A percentile compares a stretch with the other conserved stretches of the same genome.
Evolutionary conservation across 2,329 filamentous ascomycete species (phyloP).

Genomic region (Chrysoporthe cubensis): DNA sequence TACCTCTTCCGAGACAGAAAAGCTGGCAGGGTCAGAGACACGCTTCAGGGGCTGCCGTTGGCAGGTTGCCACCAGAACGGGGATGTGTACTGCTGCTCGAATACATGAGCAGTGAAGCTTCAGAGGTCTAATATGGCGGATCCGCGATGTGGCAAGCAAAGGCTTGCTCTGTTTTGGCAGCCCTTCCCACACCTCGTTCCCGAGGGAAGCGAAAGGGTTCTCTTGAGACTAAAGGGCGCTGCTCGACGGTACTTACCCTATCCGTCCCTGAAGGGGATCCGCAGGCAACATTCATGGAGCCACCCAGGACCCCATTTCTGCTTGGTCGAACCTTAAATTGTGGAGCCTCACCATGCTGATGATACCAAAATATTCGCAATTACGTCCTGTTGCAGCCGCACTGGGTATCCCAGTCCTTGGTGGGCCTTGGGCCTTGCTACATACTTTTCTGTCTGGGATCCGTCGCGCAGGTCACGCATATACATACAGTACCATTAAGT

Average conservation of each 20-base stretch:
- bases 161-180: slow-evolving; percentile 16
- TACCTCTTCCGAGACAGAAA: slow-evolving; percentile 19
- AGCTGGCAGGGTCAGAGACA: slow-evolving; percentile 24
- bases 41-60: slow-evolving; percentile 23
- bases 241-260: slow-evolving; percentile 23
- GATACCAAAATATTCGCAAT: slow-evolving; percentile 15
- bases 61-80: slow-evolving; percentile 14
- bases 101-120: slow-evolving; percentile 1
- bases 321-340: slow-evolving; percentile 23
- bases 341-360: slow-evolving; percentile 24
- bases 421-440: slow-evolving; percentile 14
- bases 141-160: slow-evolving; percentile 22
- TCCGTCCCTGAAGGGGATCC: slow-evolving; percentile 14
- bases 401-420: slow-evolving; percentile 21
- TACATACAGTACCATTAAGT: no score
- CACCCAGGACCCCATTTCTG: slow-evolving; percentile 18
- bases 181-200: slow-evolving; percentile 19
- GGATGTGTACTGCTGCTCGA: slow-evolving; percentile 6
- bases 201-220: slow-evolving; percentile 18
- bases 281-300: slow-evolving; percentile 19
- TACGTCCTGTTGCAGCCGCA: slow-evolving; percentile 17
- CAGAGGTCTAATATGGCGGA: slow-evolving; percentile 24
- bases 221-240: slow-evolving; percentile 10
- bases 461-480: slow-evolving; percentile 13
- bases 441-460: slow-evolving; percentile 24